These are phyloP conservation scores for Erodium maritimum DNA, from an alignment of 345 rosid species.

Conservation along the genomic window DNA sequence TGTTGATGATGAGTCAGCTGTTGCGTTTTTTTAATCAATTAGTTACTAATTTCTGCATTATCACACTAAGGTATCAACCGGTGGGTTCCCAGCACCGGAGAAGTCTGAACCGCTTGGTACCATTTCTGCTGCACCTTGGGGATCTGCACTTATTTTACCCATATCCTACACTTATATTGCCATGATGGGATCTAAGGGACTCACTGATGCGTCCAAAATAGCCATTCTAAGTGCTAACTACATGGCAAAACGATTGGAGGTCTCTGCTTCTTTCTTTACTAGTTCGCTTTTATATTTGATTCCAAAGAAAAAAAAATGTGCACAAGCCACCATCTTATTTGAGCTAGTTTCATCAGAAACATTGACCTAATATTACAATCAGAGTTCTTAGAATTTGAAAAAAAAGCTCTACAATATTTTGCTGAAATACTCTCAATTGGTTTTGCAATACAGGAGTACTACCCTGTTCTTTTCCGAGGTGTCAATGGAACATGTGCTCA, in stretches of 20 bases:
- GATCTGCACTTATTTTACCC: slow-evolving; percentile 94
- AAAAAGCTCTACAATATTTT: slow-evolving; percentile 1
- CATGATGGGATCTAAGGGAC: slow-evolving; percentile 98
- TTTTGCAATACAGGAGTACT: slow-evolving; percentile 41
- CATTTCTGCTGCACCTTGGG: slow-evolving; percentile 98
- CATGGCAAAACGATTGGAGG: slow-evolving; percentile 99
- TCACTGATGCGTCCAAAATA: slow-evolving; percentile 88
- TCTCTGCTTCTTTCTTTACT: slow-evolving; percentile 16
- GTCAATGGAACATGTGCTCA: slow-evolving; percentile 91
- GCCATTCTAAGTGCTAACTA: slow-evolving; percentile 96
- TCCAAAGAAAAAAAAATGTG: too few relatives aligned
- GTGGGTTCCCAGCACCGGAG: slow-evolving; percentile 82
- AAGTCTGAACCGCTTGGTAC: slow-evolving; percentile 63
- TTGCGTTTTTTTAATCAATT: background rate
- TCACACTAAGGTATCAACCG: slow-evolving; percentile 46
- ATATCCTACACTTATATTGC: slow-evolving; percentile 89
- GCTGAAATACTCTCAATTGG: background rate
- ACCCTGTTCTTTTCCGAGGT: slow-evolving; percentile 88
- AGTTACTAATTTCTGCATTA: slow-evolving; percentile 4
- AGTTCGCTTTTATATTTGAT: background rate
- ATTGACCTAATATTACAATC: too few relatives aligned
- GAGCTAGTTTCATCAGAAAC: too few relatives aligned
- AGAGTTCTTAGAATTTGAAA: too few relatives aligned
- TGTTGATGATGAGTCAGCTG: background rate
- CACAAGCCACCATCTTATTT: background rate